These are phyloP conservation scores for Calycina marina DNA, from an alignment of 2,329 filamentous ascomycete species.

Conservation along the genomic window DNA sequence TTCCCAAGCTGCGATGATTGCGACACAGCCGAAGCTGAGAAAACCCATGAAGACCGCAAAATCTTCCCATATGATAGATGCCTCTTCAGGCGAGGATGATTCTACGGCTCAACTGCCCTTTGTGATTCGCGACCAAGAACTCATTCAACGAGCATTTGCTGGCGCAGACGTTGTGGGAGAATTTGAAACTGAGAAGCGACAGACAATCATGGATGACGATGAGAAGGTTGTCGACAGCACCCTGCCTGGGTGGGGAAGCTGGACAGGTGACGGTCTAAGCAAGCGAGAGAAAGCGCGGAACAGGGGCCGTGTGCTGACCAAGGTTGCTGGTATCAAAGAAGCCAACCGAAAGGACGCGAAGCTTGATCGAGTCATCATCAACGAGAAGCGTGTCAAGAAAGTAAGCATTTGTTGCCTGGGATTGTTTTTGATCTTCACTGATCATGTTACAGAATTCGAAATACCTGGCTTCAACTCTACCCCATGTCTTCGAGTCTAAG, in stretches of 20 bases:
- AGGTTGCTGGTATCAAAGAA: slow-evolving; percentile 58
- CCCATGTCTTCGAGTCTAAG: slow-evolving; percentile 76
- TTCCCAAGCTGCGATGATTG: slow-evolving; percentile 19
- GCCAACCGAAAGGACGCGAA: slow-evolving; percentile 70
- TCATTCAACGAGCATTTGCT: slow-evolving; percentile 75
- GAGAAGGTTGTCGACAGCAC: slow-evolving; percentile 71
- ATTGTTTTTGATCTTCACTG: slow-evolving; percentile 1
- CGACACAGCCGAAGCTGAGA: slow-evolving; percentile 17
- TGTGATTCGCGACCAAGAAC: slow-evolving; percentile 44
- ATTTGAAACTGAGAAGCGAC: slow-evolving; percentile 69
- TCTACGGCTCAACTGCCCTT: slow-evolving; percentile 38
- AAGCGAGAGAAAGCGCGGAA: slow-evolving; percentile 46
- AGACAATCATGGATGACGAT: slow-evolving; percentile 58
- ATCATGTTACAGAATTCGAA: slow-evolving; percentile 52
- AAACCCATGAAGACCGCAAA: slow-evolving; percentile 13
- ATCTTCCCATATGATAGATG: slow-evolving; percentile 11
- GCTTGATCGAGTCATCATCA: slow-evolving; percentile 76
- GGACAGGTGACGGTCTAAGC: slow-evolving; percentile 74
- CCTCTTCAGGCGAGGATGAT: slow-evolving; percentile 28
- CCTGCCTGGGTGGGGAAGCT: slow-evolving; percentile 88
- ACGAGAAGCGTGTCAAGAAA: slow-evolving; percentile 82
- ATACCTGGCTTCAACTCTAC: slow-evolving; percentile 71
- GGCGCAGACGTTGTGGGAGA: slow-evolving; percentile 70
- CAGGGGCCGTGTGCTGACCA: slow-evolving; percentile 45
- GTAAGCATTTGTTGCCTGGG: slow-evolving; percentile 28